Percentiles rank a stretch among this genome's conserved stretches.
Evolutionary conservation across 306 rosid genomes (phyloP).

Genomic region (Albizia julibrissin): DNA sequence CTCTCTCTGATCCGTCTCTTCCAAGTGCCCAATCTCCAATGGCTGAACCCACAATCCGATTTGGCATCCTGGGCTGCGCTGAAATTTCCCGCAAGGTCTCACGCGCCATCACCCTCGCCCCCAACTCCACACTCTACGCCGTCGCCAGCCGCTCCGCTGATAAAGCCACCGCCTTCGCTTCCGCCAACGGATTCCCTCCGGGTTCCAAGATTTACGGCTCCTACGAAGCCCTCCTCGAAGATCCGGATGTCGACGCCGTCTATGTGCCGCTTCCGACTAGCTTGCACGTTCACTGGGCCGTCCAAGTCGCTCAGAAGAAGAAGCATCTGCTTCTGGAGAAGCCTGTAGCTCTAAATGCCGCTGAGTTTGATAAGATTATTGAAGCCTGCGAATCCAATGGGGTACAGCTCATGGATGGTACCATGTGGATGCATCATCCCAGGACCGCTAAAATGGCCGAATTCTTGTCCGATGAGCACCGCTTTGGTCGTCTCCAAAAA

Average conservation of each 20-base stretch:
- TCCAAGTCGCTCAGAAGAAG: conserved; percentile 69
- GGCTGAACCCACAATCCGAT: conserved; percentile 49
- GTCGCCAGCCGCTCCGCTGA: conserved; percentile 79
- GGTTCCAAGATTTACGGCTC: conserved; percentile 66
- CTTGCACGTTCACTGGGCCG: conserved; percentile 81
- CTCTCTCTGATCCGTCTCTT: not conserved
- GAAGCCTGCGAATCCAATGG: conserved; percentile 75
- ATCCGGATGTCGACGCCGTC: conserved; percentile 77
- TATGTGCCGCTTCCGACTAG: conserved; percentile 84
- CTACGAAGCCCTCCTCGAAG: conserved; percentile 77
- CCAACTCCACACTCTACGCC: conserved; percentile 60
- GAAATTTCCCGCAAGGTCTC: conserved; percentile 75
- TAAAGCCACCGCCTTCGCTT: conserved; percentile 69
- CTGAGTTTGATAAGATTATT: conserved; percentile 58
- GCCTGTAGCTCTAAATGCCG: conserved; percentile 72
- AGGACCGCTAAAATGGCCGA: conserved; percentile 66
- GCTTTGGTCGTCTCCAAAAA: conserved; percentile 74
- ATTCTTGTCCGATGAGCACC: conserved; percentile 48
- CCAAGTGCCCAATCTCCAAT: not conserved
- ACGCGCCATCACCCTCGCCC: conserved; percentile 66
- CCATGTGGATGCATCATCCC: conserved; percentile 96
- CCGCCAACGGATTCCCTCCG: conserved; percentile 61
- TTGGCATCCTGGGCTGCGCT: conserved; percentile 88
- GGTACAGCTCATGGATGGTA: conserved; percentile 95
- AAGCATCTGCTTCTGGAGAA: conserved; percentile 90